Percentiles rank a stretch among this genome's conserved stretches.
Conservation (phyloP, 805 yeast genomes). For the Hanseniaspora valbyensis region DNA sequence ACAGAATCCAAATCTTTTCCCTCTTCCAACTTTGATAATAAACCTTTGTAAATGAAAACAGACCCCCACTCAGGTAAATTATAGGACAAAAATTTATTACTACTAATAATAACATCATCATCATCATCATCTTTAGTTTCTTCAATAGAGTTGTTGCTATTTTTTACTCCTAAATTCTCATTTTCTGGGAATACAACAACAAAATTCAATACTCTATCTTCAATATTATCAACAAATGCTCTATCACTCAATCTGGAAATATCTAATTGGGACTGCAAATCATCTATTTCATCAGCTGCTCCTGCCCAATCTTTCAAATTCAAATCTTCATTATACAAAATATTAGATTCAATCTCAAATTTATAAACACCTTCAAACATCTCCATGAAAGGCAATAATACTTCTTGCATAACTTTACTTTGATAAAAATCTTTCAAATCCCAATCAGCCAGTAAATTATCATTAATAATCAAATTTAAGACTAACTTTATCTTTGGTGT, state of each 20-base stretch:
- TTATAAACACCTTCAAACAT: slow-evolving; percentile 48
- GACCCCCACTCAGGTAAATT: slow-evolving; percentile 83
- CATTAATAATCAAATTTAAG: slow-evolving; percentile 62
- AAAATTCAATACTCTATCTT: slow-evolving; percentile 61
- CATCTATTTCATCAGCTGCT: slow-evolving; percentile 24
- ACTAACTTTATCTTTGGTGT: slow-evolving; percentile 64
- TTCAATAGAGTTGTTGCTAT: slow-evolving; percentile 35
- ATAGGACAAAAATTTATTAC: slow-evolving; percentile 33
- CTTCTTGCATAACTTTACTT: slow-evolving; percentile 33
- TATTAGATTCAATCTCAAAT: slow-evolving; percentile 68
- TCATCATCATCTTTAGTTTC: slow-evolving; percentile 24
- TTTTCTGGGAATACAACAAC: slow-evolving; percentile 35
- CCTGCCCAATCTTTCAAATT: slow-evolving; percentile 25
- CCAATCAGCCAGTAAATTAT: slow-evolving; percentile 60
- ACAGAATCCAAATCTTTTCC: neutral
- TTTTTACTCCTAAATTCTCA: slow-evolving; percentile 15
- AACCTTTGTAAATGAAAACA: slow-evolving; percentile 35
- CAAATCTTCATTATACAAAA: slow-evolving; percentile 47
- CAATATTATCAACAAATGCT: slow-evolving; percentile 36
- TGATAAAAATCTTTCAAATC: slow-evolving; percentile 38
- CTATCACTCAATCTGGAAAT: slow-evolving; percentile 58
- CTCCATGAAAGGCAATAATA: slow-evolving; percentile 46
- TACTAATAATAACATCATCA: too few species aligned
- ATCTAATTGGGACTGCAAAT: slow-evolving; percentile 62
- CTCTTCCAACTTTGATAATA: slow-evolving; percentile 17